Base-by-base conservation (phyloP, 257 asterid species). In the Hygrophila difformis region DNA sequence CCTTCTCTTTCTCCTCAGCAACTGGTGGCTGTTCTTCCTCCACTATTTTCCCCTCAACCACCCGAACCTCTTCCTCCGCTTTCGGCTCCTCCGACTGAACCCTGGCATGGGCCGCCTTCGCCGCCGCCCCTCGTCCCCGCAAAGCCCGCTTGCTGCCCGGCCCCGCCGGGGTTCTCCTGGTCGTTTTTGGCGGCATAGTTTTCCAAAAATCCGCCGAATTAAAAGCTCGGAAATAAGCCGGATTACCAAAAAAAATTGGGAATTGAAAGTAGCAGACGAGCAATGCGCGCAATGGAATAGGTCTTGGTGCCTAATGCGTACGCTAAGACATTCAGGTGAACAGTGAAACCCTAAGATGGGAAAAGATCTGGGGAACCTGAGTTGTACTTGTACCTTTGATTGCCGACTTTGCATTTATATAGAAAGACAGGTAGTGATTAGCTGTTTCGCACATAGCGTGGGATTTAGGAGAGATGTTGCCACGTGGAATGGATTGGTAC, bases 151-250 rank as follows among this genome's bases (percentile, higher is more conserved):
- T 81, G 53, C 74, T 61, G 19, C 92, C 92, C 45, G 93, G 94
- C 17, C 96, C 96, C 28, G 77, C 64, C 47, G 84, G 74, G 44
- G 79, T 66, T 65, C 64, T 85, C 77, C 73, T 89, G 49, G 67
- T 65, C 55, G 50, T 20, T 59, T 70, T 74, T 12, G 94, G 97
- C 34, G 94, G 95, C 97, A 87, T 87, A 51, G 52, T 61, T 26
- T 22, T 9, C 12, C 1, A 7, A 8, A 12, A 35, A 39, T 38
- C 17, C 37, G 44, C 55, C 39, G 51, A 35, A 53, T 59, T 55
- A 33, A 31, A 4, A n/a, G n/a, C n/a, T n/a, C 18, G 26, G 3
- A 6, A 37, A 15, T 8, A 53, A 47, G n/a, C 40, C 12, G 35
- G 36, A 20, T 21, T 21, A 0, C 8, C 29, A 35, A 35, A 0